These are phyloP conservation scores for Neospermospora avenae DNA, from an alignment of 2,329 filamentous ascomycete species.

Conservation along the genomic window DNA sequence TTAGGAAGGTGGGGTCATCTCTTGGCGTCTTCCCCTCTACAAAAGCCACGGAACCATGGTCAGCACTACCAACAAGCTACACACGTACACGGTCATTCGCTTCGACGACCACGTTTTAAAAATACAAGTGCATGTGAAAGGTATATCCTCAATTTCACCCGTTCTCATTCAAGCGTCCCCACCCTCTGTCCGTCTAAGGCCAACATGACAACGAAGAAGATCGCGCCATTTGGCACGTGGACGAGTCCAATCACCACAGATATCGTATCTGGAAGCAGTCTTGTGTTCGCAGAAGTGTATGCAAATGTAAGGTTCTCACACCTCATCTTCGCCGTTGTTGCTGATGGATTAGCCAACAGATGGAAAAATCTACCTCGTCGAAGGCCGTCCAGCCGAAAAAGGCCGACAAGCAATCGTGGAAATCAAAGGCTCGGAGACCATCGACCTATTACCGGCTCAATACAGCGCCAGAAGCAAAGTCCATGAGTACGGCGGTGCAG, in stretches of 20 bases:
- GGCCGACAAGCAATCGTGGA: conserved; percentile 46
- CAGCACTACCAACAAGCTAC: not conserved
- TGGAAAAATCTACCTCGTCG: conserved; percentile 36
- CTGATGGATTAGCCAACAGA: conserved; percentile 23
- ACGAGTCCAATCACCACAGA: conserved; percentile 39
- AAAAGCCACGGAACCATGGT: not conserved
- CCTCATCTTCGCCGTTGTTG: conserved; percentile 3
- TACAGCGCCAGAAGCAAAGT: conserved; percentile 45
- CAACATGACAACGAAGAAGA: conserved; percentile 11
- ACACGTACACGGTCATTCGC: not conserved
- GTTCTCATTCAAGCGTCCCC: not conserved
- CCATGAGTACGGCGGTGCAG: conserved; percentile 52
- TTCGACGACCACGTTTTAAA: not conserved
- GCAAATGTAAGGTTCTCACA: conserved; percentile 17
- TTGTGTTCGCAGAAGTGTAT: conserved; percentile 34
- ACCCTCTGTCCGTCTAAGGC: not conserved
- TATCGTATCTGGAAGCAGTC: conserved; percentile 34
- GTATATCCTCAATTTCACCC: not conserved
- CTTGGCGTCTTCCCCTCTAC: not conserved
- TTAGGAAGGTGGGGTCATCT: conserved; percentile 7
- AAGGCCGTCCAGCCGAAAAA: conserved; percentile 36
- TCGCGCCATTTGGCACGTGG: conserved; percentile 39
- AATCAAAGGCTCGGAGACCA: conserved; percentile 34
- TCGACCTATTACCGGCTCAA: conserved; percentile 42
- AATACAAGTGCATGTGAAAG: too few relatives aligned